Evolutionary conservation across 2,329 filamentous ascomycete species (phyloP), one percentile per base, ranked within the genome.

Genomic region (Sporothrix variecibatus): DNA sequence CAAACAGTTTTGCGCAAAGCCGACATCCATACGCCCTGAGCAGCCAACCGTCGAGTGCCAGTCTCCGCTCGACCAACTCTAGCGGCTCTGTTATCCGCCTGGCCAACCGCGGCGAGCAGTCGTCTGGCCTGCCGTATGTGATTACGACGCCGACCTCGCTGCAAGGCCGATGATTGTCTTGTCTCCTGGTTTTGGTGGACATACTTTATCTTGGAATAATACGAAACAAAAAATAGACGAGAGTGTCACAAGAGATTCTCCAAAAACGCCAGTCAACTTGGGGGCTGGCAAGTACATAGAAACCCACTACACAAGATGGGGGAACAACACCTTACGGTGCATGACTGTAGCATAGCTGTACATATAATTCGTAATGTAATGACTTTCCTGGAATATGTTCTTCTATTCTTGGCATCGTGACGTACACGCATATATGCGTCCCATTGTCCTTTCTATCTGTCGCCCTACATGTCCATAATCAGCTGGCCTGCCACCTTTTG

Each of bases 401-500:
- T 28, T n/a, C 17, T n/a, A 1, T 20, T n/a, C 17, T 40, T 60
- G 28, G 3, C 9, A 4, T 40, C 31, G 31, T 62, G 3, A 34
- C 7, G 15, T 34, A 15, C 20, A 56, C 51, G 1, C 8, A 23
- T 53, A 26, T n/a, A 17, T 12, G 9, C 11, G 8, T 43, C 34
- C 38, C 2, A 20, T n/a, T n/a, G n/a, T n/a, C n/a, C n/a, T 38
- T 40, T 2, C 9, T 23, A 23, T 20, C n/a, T 2, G 4, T 28
- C 43, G 0, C 28, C 17, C 87, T 83, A 97, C 76, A 98, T 93
- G 82, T 98, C 95, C 81, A 98, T 86, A 78, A 97, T 83, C 79
- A 98, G 84, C 82, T 97, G 94, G 73, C 93, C 93, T 17, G 93
- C 92, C 78, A 97, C 86, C 82, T 94, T 96, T 84, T 98, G 95